Evolutionary conservation across 192 early-diverging fungal species (phyloP).

Genomic region (Dissophora globulifera): DNA sequence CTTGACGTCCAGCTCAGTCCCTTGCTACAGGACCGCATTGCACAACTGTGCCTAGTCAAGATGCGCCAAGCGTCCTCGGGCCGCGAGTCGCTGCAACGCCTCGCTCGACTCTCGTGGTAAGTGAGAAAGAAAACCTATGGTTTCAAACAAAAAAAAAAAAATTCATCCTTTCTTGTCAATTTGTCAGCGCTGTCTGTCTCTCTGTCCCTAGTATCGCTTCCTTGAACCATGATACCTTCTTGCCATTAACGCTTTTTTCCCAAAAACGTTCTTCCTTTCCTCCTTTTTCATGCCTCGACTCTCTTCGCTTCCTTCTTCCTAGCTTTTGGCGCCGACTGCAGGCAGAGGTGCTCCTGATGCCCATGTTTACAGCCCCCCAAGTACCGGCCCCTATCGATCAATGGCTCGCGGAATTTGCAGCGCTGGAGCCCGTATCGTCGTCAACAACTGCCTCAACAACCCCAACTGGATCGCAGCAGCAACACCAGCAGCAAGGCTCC

Average conservation of each 20-base stretch:
- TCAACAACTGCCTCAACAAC: too few species aligned
- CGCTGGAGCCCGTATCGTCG: neutral
- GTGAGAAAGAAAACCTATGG: neutral
- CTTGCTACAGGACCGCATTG: constrained; percentile 8
- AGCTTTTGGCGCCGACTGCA: constrained; percentile 23
- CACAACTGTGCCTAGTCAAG: constrained; percentile 19
- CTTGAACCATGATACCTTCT: neutral
- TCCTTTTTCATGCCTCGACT: neutral
- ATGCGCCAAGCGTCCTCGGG: constrained; percentile 23
- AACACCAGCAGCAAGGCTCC: constrained; percentile 3
- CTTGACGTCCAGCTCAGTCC: constrained; percentile 16
- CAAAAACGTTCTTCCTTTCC: neutral
- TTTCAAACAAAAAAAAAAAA: neutral
- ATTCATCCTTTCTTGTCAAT: neutral
- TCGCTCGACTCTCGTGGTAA: constrained; percentile 20
- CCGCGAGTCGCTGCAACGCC: constrained; percentile 11
- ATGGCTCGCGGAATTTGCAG: constrained; percentile 6
- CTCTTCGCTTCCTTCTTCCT: neutral
- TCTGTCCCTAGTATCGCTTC: neutral
- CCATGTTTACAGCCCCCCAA: constrained; percentile 6
- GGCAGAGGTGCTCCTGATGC: constrained; percentile 21
- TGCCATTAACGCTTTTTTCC: neutral
- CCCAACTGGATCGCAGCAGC: too few species aligned
- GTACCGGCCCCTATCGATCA: constrained; percentile 3
- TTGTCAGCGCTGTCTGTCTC: neutral